phyloP scores from a whole-genome alignment of 2,329 filamentous ascomycete species.

The Talaromyces amestolkiae region DNA sequence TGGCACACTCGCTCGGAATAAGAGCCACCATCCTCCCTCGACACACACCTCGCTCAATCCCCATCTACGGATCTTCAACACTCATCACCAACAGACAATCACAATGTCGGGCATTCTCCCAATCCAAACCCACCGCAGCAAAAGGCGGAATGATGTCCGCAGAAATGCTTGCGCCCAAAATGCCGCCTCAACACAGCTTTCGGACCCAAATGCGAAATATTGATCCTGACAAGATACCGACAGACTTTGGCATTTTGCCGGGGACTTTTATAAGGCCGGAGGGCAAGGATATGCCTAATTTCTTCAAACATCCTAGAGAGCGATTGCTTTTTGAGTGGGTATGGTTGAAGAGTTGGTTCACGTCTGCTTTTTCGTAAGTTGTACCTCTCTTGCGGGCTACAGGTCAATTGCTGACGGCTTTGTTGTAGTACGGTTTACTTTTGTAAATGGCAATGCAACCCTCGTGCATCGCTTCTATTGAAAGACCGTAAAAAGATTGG shows the following conservation, averaged over 20 bases:
- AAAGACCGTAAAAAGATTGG: conserved; percentile 38
- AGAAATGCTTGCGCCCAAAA: conserved; percentile 28
- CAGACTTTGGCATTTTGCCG: conserved; percentile 48
- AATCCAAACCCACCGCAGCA: conserved; percentile 26
- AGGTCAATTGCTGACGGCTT: neutral
- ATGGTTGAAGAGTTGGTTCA: conserved; percentile 34
- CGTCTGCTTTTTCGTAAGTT: neutral
- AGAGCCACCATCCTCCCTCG: neutral
- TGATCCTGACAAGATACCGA: conserved; percentile 34
- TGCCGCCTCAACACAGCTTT: conserved; percentile 40
- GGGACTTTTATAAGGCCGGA: conserved; percentile 42
- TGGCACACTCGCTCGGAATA: conserved; percentile 10
- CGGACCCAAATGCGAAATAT: conserved; percentile 34
- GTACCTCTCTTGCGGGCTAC: neutral
- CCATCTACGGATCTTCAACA: neutral
- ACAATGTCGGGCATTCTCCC: conserved; percentile 33
- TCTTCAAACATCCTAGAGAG: conserved; percentile 38
- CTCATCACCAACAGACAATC: conserved; percentile 7
- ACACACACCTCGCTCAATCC: conserved; percentile 3
- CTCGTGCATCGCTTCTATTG: conserved; percentile 34
- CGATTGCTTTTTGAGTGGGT: conserved; percentile 42
- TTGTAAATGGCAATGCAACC: conserved; percentile 33
- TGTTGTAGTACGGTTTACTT: conserved; percentile 29
- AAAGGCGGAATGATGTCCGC: conserved; percentile 22
- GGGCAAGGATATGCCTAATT: conserved; percentile 41